Conservation (phyloP, 148 eudicot genomes). For the Chenopodium album region DNA sequence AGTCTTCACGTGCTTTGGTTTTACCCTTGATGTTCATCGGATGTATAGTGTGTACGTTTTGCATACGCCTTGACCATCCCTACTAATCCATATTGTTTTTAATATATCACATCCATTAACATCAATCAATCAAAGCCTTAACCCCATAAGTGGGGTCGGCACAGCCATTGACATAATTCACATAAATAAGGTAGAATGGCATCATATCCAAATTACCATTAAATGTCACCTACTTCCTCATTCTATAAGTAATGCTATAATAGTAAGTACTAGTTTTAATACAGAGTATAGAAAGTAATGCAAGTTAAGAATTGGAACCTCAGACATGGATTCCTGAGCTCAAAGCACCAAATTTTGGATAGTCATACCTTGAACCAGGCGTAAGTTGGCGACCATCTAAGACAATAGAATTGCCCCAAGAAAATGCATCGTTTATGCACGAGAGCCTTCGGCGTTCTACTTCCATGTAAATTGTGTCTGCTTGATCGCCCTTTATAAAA, state of each 20-base stretch:
- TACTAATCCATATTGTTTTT: not conserved
- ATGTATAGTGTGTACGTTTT: too few species aligned
- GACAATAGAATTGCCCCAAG: conserved; percentile 50
- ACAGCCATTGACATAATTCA: too few species aligned
- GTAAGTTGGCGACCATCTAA: conserved; percentile 59
- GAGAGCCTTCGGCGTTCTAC: conserved; percentile 80
- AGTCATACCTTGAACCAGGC: conserved; percentile 63
- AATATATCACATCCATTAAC: not conserved
- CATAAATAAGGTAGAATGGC: not conserved
- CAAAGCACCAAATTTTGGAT: not conserved
- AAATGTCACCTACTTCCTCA: not conserved
- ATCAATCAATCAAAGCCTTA: not conserved
- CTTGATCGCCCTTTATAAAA: conserved; percentile 61
- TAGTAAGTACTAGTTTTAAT: not conserved
- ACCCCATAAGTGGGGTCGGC: too few species aligned
- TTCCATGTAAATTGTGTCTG: conserved; percentile 86
- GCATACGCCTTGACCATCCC: too few species aligned
- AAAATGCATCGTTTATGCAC: conserved; percentile 62
- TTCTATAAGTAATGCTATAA: not conserved
- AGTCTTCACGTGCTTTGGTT: too few species aligned
- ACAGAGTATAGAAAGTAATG: not conserved
- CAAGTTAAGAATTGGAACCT: not conserved
- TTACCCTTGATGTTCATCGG: too few species aligned
- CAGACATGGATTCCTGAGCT: not conserved
- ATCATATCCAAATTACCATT: not conserved